Evolutionary conservation across 2,329 filamentous ascomycete species (phyloP).

Genomic region (Lachnum nothofagi): DNA sequence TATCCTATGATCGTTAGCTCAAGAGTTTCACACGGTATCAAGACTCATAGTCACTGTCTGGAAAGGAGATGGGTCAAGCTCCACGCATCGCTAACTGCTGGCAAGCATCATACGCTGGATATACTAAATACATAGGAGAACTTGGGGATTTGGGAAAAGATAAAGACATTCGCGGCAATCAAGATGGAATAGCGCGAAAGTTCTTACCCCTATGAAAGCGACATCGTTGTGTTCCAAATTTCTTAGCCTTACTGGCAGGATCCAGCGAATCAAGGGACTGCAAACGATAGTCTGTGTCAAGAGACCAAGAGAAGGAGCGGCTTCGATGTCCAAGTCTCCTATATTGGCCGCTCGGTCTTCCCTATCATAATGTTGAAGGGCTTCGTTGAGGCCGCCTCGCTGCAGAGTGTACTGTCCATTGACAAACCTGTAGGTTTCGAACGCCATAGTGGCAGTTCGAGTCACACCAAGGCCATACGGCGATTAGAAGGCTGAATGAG

Average conservation of each 20-base stretch:
- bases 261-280: constrained; percentile 69
- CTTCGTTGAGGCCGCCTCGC: constrained; percentile 38
- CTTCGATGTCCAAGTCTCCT: constrained; percentile 29
- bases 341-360: constrained; percentile 32
- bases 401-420: constrained; percentile 34
- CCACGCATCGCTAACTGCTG: too few species aligned
- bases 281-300: constrained; percentile 73
- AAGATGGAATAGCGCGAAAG: constrained; percentile 9
- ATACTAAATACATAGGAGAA: too few species aligned
- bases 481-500: neutral
- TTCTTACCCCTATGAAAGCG: constrained; percentile 72
- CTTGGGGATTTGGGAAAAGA: too few species aligned
- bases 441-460: constrained; percentile 23
- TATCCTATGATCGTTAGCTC: constrained; percentile 49
- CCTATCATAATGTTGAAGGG: constrained; percentile 36
- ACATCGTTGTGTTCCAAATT: constrained; percentile 70
- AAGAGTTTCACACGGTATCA: neutral
- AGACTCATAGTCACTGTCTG: too few species aligned
- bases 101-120: too few species aligned
- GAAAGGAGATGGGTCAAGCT: too few species aligned
- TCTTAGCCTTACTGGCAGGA: constrained; percentile 75
- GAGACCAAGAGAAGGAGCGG: constrained; percentile 59
- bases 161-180: neutral
- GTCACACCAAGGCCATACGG: constrained; percentile 8
- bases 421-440: constrained; percentile 29